Percentiles rank a stretch among this genome's conserved stretches.
Evolutionary conservation across 331 rosid genomes (phyloP).

Genomic region (Malus hybrid): DNA sequence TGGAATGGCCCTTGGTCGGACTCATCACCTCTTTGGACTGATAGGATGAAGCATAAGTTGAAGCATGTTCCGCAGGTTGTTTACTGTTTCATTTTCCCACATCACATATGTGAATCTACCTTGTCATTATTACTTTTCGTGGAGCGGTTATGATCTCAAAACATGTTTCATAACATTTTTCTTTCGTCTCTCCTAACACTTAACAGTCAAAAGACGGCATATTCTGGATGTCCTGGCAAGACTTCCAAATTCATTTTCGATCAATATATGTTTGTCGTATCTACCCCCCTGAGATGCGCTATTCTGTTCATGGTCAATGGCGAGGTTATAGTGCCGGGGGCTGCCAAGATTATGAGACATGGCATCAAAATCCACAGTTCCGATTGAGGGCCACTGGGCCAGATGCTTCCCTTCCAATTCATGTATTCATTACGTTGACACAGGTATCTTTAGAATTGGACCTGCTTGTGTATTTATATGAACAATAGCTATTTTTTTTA

Average conservation of each 20-base stretch:
- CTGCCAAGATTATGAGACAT: slow-evolving; percentile 96
- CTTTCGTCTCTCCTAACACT: slow-evolving; percentile 20
- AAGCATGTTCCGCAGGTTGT: slow-evolving; percentile 84
- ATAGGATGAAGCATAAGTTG: slow-evolving; percentile 95
- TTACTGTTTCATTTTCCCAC: background rate
- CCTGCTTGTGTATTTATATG: background rate
- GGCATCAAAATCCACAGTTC: slow-evolving; percentile 99
- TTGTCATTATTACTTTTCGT: background rate
- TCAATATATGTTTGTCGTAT: slow-evolving; percentile 94
- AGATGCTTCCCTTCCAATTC: slow-evolving; percentile 88
- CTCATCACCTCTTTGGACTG: slow-evolving; percentile 90
- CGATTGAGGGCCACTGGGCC: slow-evolving; percentile 85
- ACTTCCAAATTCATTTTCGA: slow-evolving; percentile 96
- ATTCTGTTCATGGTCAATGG: slow-evolving; percentile 96
- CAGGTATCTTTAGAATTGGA: slow-evolving; percentile 45
- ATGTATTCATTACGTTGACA: slow-evolving; percentile 91
- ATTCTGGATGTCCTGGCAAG: slow-evolving; percentile 99
- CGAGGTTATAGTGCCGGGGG: slow-evolving; percentile 98
- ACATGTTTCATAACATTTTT: background rate
- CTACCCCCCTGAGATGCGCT: slow-evolving; percentile 95
- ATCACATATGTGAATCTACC: background rate
- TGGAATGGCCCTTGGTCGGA: slow-evolving; percentile 99
- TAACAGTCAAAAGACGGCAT: slow-evolving; percentile 92
- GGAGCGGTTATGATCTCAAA: background rate
- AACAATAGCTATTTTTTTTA: background rate